Base-by-base conservation (phyloP, 495 filamentous ascomycete species). In the Cudoniella acicularis region DNA sequence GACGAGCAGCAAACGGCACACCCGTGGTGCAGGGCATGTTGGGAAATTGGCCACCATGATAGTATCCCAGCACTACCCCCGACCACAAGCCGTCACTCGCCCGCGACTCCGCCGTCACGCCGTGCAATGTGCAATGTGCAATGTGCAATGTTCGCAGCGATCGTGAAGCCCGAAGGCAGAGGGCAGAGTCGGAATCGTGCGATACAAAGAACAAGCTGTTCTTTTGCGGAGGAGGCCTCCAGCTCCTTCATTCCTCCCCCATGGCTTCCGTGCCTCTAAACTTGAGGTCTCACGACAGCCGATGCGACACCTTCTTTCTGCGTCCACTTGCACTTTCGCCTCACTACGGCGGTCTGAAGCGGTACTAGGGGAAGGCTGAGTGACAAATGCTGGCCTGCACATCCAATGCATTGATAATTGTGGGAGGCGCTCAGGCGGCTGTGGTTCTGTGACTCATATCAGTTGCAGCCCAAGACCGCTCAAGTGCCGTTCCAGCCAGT, bases 261-360 rank as follows among this genome's bases (percentile, higher is more conserved):
- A 4, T 36, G 30, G 30, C n/a, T 8, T 50, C 48, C 22, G n/a
- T 50, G 6, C 11, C 22, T 6, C 24, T 21, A 9, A 8, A 22
- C 30, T 36, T 13, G 6, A 36, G 30, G 30, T 36, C 13, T 13
- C 30, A 36, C 48, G 21, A 50, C 48, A 13, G 9, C 10, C 22
- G 48, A 21, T 50, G 48, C 48, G n/a, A 21, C 48, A 50, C n/a
- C 22, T 50, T 24, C 48, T 50, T 21, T 24, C 10, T 50, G 48
- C 48, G 22, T 50, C 22, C 22, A 36, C 30, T 36, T 36, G n/a
- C n/a, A n/a, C n/a, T n/a, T n/a, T n/a, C n/a, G n/a, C n/a, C n/a
- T n/a, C n/a, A n/a, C n/a, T n/a, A n/a, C n/a, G n/a, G n/a, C 13
- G 30, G 6, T 36, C 30, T 36, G 30, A 4, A 6, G 30, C 30